A percentile compares a stretch with the other conserved stretches of the same genome.
Conservation (phyloP, 352 stramenopile species). For the Pythium aquatile region DNA sequence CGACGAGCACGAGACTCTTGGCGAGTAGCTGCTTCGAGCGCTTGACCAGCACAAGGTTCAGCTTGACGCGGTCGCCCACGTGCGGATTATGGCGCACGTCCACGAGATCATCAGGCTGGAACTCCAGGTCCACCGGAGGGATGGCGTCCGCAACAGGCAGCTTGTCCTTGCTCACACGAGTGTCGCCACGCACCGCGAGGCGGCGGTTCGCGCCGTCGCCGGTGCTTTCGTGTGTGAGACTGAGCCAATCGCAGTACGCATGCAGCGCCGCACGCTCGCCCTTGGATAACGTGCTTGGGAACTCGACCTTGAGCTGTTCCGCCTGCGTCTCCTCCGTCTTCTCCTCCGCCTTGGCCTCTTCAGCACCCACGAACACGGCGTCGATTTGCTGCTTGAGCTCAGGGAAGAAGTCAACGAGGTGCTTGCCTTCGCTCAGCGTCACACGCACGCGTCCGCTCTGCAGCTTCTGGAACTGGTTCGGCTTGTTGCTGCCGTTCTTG, state of each 20-base stretch:
- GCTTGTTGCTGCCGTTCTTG: constrained; percentile 31
- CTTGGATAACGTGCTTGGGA: constrained; percentile 51
- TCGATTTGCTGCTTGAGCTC: constrained; percentile 62
- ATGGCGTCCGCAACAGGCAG: constrained; percentile 23
- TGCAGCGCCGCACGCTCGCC: constrained; percentile 61
- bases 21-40: constrained; percentile 67
- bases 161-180: constrained; percentile 8
- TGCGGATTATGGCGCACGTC: constrained; percentile 70
- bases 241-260: constrained; percentile 64
- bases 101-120: constrained; percentile 52
- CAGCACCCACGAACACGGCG: constrained; percentile 32
- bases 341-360: constrained; percentile 10
- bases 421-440: constrained; percentile 34
- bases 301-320: constrained; percentile 37
- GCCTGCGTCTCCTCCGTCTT: constrained; percentile 19
- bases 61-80: constrained; percentile 60
- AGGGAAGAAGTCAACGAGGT: constrained; percentile 59
- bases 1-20: constrained; percentile 48
- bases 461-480: constrained; percentile 30
- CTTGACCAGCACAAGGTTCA: constrained; percentile 58
- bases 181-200: constrained; percentile 35
- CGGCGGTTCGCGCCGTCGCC: constrained; percentile 42
- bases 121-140: constrained; percentile 36
- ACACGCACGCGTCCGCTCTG: constrained; percentile 39
- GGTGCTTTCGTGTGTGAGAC: constrained; percentile 48